Percentiles rank a stretch among this genome's conserved stretches.
Evolutionary conservation across 495 filamentous ascomycete species (phyloP).

Genomic region (Xylaria nigripes): DNA sequence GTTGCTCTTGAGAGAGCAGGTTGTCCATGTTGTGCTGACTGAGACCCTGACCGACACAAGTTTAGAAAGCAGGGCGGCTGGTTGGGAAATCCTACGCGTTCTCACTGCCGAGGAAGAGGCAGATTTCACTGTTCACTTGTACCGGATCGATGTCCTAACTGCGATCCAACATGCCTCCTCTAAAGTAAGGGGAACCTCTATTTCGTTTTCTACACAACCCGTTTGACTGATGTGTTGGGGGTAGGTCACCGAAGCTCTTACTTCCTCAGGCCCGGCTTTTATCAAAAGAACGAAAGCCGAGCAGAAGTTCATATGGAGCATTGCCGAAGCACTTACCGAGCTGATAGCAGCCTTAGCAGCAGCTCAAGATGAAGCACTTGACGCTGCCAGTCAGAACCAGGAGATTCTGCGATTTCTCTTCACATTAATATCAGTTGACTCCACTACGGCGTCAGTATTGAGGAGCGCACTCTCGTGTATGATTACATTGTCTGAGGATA

Average conservation of each 20-base stretch:
- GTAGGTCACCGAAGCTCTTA: constrained; percentile 39
- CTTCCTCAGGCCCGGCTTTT: constrained; percentile 29
- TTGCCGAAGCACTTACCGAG: constrained; percentile 37
- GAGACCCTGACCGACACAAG: constrained; percentile 52
- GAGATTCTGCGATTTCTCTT: constrained; percentile 45
- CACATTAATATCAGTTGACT: constrained; percentile 30
- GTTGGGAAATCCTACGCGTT: constrained; percentile 53
- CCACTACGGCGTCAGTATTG: constrained; percentile 28
- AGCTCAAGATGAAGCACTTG: constrained; percentile 46
- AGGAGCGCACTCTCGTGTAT: constrained; percentile 45
- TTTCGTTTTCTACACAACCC: not conserved
- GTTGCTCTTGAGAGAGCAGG: constrained; percentile 50
- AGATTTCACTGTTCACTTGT: constrained; percentile 55
- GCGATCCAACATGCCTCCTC: constrained; percentile 44
- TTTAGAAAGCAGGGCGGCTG: constrained; percentile 48
- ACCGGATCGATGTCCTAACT: constrained; percentile 47
- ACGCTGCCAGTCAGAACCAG: constrained; percentile 38
- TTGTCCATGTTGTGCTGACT: constrained; percentile 51
- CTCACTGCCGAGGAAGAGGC: constrained; percentile 51
- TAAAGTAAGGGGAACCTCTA: constrained; percentile 31
- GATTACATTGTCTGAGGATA: constrained; percentile 48
- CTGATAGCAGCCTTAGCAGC: constrained; percentile 40
- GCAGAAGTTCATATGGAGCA: constrained; percentile 41
- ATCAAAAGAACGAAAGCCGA: constrained; percentile 39
- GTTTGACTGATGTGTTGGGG: constrained; percentile 13